Percentiles rank a stretch among this genome's conserved stretches.
Evolutionary conservation across 148 eudicot species (phyloP).

Genomic region (Diospyros kaki): DNA sequence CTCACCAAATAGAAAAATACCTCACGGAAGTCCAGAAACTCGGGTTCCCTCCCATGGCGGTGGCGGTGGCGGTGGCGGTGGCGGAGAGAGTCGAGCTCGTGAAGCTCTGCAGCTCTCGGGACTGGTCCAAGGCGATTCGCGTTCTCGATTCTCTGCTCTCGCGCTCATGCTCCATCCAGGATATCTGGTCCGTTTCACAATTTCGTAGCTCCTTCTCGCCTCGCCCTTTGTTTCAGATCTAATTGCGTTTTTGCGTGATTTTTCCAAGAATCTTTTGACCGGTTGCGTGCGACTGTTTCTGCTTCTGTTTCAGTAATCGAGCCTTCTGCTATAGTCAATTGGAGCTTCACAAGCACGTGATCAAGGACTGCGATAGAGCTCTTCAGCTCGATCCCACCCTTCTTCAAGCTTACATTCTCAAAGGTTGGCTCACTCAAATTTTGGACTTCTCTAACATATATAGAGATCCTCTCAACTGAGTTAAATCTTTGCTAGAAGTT

Average conservation of each 20-base stretch:
- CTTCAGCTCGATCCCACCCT: conserved; percentile 68
- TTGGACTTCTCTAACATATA: not conserved
- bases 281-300: not conserved
- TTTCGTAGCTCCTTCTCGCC: not conserved
- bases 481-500: conserved; percentile 10
- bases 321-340: conserved; percentile 92
- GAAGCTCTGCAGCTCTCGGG: conserved; percentile 73
- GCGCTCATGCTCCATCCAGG: conserved; percentile 61
- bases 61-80: conserved; percentile 70
- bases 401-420: conserved; percentile 86
- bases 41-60: conserved; percentile 7
- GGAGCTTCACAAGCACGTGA: conserved; percentile 97
- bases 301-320: conserved; percentile 63
- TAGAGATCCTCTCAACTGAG: not conserved
- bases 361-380: conserved; percentile 94
- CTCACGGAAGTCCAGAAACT: too few relatives aligned
- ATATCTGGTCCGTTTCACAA: conserved; percentile 56
- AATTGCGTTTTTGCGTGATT: not conserved
- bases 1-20: too few relatives aligned
- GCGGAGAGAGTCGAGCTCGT: conserved; percentile 73
- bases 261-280: not conserved
- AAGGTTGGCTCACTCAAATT: conserved; percentile 42
- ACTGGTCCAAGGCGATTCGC: conserved; percentile 98
- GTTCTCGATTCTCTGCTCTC: conserved; percentile 78
- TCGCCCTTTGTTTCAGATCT: not conserved